phyloP scores from a whole-genome alignment of 2,329 filamentous ascomycete genomes.

The Fusarium tanahbumbuense region DNA sequence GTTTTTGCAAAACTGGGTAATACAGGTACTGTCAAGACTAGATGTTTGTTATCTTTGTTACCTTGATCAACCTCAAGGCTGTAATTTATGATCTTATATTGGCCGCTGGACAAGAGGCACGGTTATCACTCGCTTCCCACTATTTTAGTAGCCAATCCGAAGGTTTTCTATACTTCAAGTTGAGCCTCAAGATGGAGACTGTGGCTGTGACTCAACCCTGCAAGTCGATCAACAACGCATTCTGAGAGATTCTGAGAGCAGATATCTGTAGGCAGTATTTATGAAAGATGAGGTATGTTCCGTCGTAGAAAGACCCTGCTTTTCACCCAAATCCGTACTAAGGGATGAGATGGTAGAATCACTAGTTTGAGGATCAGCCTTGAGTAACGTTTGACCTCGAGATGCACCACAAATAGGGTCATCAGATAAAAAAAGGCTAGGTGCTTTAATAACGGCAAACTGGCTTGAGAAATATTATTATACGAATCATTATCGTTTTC shows the following conservation, averaged over 20 bases:
- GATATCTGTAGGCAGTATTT: not conserved
- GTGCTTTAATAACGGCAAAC: not conserved
- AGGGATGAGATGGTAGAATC: not conserved
- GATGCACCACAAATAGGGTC: not conserved
- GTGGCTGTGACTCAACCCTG: not conserved
- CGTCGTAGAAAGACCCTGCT: not conserved
- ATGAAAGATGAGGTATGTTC: not conserved
- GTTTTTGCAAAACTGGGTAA: not conserved
- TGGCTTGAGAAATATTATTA: not conserved
- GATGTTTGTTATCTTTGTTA: not conserved
- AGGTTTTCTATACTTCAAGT: not conserved
- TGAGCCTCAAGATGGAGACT: not conserved
- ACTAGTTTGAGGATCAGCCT: not conserved
- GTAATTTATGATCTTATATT: not conserved
- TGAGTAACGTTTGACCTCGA: not conserved
- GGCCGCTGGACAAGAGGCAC: not conserved
- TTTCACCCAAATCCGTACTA: not conserved
- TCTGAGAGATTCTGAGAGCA: not conserved
- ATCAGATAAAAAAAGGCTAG: not conserved
- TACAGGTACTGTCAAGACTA: no score
- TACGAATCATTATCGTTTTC: not conserved
- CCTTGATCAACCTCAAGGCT: not conserved
- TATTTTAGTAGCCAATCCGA: conserved; percentile 1
- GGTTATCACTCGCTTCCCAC: not conserved
- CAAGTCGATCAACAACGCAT: not conserved